These are phyloP conservation scores for Cercospora sp. DNA, from an alignment of 2,329 filamentous ascomycete species.

Conservation along the genomic window DNA sequence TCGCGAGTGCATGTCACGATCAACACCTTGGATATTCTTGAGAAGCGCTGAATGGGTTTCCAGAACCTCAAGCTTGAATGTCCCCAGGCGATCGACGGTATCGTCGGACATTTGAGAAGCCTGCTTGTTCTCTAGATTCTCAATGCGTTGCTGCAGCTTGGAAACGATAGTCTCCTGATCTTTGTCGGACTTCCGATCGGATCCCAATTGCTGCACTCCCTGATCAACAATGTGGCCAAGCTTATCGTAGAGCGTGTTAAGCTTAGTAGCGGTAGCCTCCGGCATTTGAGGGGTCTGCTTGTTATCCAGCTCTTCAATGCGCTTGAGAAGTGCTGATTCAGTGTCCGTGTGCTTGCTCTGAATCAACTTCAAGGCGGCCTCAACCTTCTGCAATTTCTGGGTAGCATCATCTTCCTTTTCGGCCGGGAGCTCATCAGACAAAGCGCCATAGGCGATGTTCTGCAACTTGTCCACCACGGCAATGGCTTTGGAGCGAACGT, in stretches of 20 bases:
- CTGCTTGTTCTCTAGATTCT: not conserved
- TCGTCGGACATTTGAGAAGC: not conserved
- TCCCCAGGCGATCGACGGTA: not conserved
- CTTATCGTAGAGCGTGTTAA: not conserved
- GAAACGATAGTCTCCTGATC: not conserved
- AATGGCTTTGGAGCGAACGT: not conserved
- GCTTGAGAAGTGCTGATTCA: not conserved
- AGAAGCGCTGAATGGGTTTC: no score
- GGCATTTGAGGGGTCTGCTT: not conserved
- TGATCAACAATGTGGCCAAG: not conserved
- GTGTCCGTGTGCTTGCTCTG: not conserved
- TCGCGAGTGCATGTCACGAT: no score
- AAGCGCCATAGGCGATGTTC: not conserved
- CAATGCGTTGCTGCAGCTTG: not conserved
- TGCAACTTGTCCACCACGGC: not conserved
- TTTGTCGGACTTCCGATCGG: not conserved
- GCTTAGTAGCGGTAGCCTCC: not conserved
- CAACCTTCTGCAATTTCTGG: not conserved
- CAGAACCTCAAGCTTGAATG: no score
- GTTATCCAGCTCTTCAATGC: not conserved
- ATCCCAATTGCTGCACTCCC: not conserved
- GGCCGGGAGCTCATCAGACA: not conserved
- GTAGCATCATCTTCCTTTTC: not conserved
- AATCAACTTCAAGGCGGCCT: not conserved
- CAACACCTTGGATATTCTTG: no score